Base-by-base conservation (phyloP, 2,329 filamentous ascomycete genomes). In the Scorias spongiosa region DNA sequence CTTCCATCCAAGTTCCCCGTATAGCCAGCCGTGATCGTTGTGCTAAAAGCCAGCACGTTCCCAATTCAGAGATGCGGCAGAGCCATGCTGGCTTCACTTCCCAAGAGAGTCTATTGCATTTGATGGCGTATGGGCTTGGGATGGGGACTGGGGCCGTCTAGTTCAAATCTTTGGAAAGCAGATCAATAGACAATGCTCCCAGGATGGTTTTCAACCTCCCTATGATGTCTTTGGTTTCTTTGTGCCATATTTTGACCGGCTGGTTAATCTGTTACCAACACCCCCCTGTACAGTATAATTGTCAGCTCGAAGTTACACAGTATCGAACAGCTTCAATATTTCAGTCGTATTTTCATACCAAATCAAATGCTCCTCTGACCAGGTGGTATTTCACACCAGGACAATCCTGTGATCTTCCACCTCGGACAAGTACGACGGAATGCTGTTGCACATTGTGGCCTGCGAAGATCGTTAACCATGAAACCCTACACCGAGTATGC, bases 371-470 rank as follows among this genome's bases (percentile, higher is more conserved):
- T 29, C 91, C 91, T 61, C 91, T 73, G 37, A 98, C 84, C 57
- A 95, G 69, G 65, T 93, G 86, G 63, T 98, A 98, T 60, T 88
- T 81, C 66, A 98, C 91, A 80, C 91, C 91, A 48, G 91, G 91
- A 69, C 91, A 98, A 79, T 98, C 91, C 75, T 96, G 91, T 51
- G 78, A 80, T 61, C 91, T 75, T 2, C 91, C 91, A 46, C 91
- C 91, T 52, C 91, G 75, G n/a, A 98, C 88, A 52, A 96, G 71
- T 44, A 98, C 91, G 40, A 98, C 91, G 56, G 84, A 93, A 71
- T 98, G 93, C 74, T 96, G 91, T 72, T 96, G 89, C 52, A 96
- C 88, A 65, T 96, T 98, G 68, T 98, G 91, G 41, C 91, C 75
- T 78, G 52, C 2, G 46, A 5, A 36, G 12, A 36, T 5, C 32